A percentile compares a stretch with the other conserved stretches of the same genome.
Conservation (phyloP, 2,329 filamentous ascomycete species). For the Tothia fuscella region DNA sequence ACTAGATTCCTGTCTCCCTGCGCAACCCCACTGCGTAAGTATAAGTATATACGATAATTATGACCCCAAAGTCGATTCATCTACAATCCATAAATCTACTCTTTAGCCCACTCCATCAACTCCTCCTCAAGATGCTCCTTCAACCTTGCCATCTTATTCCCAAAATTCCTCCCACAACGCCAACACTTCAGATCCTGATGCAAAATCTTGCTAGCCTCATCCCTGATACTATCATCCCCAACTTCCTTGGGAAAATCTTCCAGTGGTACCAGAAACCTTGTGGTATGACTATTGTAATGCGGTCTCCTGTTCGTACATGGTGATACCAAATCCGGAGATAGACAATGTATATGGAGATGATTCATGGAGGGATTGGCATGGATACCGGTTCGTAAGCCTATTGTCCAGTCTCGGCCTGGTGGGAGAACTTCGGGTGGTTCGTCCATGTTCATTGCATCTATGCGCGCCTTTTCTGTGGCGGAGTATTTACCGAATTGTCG, state of each 20-base stretch:
- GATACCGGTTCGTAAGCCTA: conserved; percentile 64
- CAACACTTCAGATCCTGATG: conserved; percentile 63
- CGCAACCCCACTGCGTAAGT: no score
- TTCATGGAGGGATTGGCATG: conserved; percentile 87
- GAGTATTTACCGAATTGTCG: conserved; percentile 55
- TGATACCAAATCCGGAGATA: conserved; percentile 69
- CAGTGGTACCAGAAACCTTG: conserved; percentile 68
- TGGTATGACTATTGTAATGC: conserved; percentile 88
- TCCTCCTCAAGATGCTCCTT: conserved; percentile 67
- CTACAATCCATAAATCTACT: conserved; percentile 34
- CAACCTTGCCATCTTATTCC: conserved; percentile 58
- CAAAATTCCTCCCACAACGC: conserved; percentile 67
- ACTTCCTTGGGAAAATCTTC: conserved; percentile 68
- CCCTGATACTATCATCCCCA: conserved; percentile 38
- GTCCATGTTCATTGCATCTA: conserved; percentile 47
- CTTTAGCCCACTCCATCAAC: conserved; percentile 61
- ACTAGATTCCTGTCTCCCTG: no score
- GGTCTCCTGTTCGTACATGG: conserved; percentile 62
- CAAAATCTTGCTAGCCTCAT: conserved; percentile 37
- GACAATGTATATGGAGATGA: conserved; percentile 80
- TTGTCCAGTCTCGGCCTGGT: conserved; percentile 62
- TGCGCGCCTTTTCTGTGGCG: conserved; percentile 47
- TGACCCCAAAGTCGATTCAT: no score
- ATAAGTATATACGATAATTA: no score
- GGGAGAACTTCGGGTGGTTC: conserved; percentile 37